Base-by-base conservation (phyloP, 768 basidiomycete genomes). In the Leucosporidium creatinivorum region DNA sequence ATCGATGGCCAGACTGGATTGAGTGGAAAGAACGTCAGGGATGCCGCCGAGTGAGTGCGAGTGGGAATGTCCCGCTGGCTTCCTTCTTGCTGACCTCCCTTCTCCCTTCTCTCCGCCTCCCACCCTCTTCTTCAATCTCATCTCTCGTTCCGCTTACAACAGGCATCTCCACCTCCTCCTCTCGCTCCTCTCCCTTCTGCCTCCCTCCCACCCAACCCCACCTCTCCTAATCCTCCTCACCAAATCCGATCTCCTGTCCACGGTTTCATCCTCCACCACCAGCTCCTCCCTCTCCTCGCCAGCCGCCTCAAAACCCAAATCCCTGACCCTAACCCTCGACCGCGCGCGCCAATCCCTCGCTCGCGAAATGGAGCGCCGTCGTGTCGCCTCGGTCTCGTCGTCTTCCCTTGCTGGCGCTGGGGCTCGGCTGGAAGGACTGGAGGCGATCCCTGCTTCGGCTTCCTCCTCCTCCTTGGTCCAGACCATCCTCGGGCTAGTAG, bases 141-240 rank as follows among this genome's bases (percentile, higher is more conserved):
- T 12, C 12, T 44, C 39, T 30, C 25, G 3, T 3, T 19, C 2
- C 57, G 5, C 39, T 18, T n/a, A 0, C 19, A 28, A 4, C 60
- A 72, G 70, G 18, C 70, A 72, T 51, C 62, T 72, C 17, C 70
- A 72, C 65, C 30, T 72, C 26, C 50, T 72, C 39, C 65, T 72
- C 52, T 69, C 67, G 0, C 65, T 72, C 54, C 65, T 72, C 60
- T 58, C 69, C 15, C 57, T 65, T 23, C 63, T 62, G 30, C 31
- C 60, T 7, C 21, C 57, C 19, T 62, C 70, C 15, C 12, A 10
- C 23, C 55, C 36, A 1, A 49, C 57, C 15, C 61, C 59, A 5
- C 59, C 62, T 5, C 17, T 72, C 59, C 60, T 72, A 36, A 62
- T 72, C 59, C 70, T 72, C 62, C 70, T 72, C 59, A 69, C 67